These are phyloP conservation scores for Oryza punctata DNA, from an alignment of 176 grass and related monocot species.

Conservation along the genomic window DNA sequence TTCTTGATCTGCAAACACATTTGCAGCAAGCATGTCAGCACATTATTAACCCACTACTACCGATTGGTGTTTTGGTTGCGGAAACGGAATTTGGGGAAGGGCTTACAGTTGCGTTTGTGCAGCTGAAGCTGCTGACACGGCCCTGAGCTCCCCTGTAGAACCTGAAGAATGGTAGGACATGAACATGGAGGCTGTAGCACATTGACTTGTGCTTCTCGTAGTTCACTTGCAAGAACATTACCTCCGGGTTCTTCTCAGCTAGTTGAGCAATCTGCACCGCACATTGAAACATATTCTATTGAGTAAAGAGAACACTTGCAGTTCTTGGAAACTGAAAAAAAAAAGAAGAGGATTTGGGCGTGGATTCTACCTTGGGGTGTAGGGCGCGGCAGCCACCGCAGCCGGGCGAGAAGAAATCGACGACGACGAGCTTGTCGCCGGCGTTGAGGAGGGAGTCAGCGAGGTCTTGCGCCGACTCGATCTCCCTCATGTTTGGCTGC, in stretches of 20 bases:
- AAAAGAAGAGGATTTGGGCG: background rate
- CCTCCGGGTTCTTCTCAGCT: conserved; percentile 62
- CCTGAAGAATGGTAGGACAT: conserved; percentile 95
- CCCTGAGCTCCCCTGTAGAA: conserved; percentile 89
- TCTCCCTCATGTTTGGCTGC: conserved; percentile 60
- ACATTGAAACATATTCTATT: background rate
- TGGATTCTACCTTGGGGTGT: conserved; percentile 72
- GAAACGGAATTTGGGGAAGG: background rate
- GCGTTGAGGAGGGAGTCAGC: conserved; percentile 52
- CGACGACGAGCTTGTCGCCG: conserved; percentile 62
- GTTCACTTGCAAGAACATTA: conserved; percentile 84
- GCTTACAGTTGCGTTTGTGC: conserved; percentile 89
- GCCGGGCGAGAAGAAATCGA: conserved; percentile 77
- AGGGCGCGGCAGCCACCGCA: conserved; percentile 76
- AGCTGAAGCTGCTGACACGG: conserved; percentile 89
- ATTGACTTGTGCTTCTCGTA: conserved; percentile 91
- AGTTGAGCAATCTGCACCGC: conserved; percentile 74
- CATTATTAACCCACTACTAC: background rate
- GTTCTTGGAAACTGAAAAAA: background rate
- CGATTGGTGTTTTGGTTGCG: background rate
- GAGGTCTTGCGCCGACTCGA: conserved; percentile 62
- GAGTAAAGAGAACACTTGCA: background rate
- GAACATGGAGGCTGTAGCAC: conserved; percentile 89
- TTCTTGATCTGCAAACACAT: conserved; percentile 77
- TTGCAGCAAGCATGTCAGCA: conserved; percentile 10